Base-by-base conservation (phyloP, 192 early-diverging fungal species). In the Coemansia reversa region DNA sequence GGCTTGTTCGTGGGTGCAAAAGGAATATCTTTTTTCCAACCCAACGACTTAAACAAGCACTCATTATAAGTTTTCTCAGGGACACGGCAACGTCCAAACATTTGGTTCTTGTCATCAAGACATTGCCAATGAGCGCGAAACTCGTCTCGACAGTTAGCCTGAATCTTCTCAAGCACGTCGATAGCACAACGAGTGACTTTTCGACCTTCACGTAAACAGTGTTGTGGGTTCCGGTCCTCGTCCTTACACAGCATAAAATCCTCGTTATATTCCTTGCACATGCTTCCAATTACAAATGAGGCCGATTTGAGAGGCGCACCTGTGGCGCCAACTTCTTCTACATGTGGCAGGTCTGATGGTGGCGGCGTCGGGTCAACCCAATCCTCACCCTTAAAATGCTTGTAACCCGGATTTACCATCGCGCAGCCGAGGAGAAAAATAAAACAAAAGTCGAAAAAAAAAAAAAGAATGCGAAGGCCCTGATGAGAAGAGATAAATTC, bases 161-260 rank as follows among this genome's bases (percentile, higher is more conserved):
- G 89, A 63, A 98, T 84, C 77, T 95, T 94, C 51, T 84, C 67
- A 73, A 96, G 83, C 87, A 92, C 68, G 62, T 94, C 89, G 58
- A 94, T 85, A 33, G 92, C 92, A 70, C 96, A 98, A 16, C 96
- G 89, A 45, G 96, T 98, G 67, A 97, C 95, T 67, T 92, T 93
- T 65, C 95, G 85, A 12, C 96, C 96, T 63, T 98, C 96, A 83
- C 88, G 86, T 47, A 98, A 79, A 65, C 96, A 98, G 67, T 94
- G 91, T 58, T 85, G 75, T 7, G 96, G 96, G 68, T 97, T 90
- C 57, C 87, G 86, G 74, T 84, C 90, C 63, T 96, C 93, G 68
- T 88, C 85, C 84, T 97, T 98, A 86, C 96, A 98, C 39, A 93
- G 84, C 91, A 98, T 93, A 70, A 92, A 98, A 72, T 98, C 96